These are phyloP conservation scores for Millerozyma acaciae DNA, from an alignment of 805 yeast genomes.

Conservation along the genomic window DNA sequence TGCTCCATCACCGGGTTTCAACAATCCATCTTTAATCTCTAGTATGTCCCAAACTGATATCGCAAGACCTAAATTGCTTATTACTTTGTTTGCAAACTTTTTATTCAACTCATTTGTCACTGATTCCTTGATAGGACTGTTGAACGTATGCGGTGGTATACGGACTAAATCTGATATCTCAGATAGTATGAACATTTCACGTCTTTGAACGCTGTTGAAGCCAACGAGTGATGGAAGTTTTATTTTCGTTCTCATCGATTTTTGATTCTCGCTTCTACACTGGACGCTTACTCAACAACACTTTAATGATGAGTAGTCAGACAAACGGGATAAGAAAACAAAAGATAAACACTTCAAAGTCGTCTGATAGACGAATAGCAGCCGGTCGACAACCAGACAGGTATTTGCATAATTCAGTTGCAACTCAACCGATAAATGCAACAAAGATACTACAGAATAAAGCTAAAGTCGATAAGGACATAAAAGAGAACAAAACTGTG, in stretches of 20 bases:
- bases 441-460: slow-evolving; percentile 10
- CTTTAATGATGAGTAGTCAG: neutral
- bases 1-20: slow-evolving; percentile 94
- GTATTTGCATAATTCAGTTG: slow-evolving; percentile 28
- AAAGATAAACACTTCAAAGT: slow-evolving; percentile 29
- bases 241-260: too few relatives aligned
- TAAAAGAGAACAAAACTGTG: slow-evolving; percentile 25
- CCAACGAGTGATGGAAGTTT: too few relatives aligned
- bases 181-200: slow-evolving; percentile 81
- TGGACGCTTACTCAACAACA: too few relatives aligned
- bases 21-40: slow-evolving; percentile 79
- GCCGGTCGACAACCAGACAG: slow-evolving; percentile 47
- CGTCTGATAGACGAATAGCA: slow-evolving; percentile 55
- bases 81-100: slow-evolving; percentile 82
- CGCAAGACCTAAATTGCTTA: slow-evolving; percentile 81
- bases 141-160: slow-evolving; percentile 82
- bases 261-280: too few relatives aligned
- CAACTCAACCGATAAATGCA: slow-evolving; percentile 16
- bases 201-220: too few relatives aligned
- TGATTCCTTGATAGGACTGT: slow-evolving; percentile 66
- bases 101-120: slow-evolving; percentile 75
- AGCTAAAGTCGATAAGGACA: neutral
- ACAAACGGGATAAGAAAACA: slow-evolving; percentile 6
- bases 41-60: slow-evolving; percentile 80
- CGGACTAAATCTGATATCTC: slow-evolving; percentile 80